A percentile compares a stretch with the other conserved stretches of the same genome.
These are phyloP conservation scores for Verticillium nonalfalfae DNA, from an alignment of 2,329 filamentous ascomycete genomes.

Conservation along the genomic window DNA sequence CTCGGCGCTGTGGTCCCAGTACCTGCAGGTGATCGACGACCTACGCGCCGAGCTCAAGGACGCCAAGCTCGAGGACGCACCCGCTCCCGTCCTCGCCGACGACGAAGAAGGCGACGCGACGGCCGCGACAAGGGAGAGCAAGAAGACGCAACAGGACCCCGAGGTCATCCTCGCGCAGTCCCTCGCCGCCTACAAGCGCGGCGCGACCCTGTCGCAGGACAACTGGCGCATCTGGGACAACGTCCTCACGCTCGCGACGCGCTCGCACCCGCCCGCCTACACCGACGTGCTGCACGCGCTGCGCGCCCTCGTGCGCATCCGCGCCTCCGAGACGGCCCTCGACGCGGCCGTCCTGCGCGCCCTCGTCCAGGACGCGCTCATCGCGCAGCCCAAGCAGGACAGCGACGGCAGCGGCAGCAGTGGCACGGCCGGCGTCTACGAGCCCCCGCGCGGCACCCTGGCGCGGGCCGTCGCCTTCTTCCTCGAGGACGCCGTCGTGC, in stretches of 20 bases:
- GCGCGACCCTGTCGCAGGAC: conserved; percentile 74
- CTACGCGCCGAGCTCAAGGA: conserved; percentile 15
- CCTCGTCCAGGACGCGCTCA: conserved; percentile 65
- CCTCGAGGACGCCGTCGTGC: conserved; percentile 67
- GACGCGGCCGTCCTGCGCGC: conserved; percentile 67
- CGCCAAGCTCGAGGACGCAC: conserved; percentile 8
- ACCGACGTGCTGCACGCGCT: conserved; percentile 71
- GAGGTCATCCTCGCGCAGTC: conserved; percentile 65
- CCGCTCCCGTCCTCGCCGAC: conserved; percentile 10
- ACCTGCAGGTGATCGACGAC: conserved; percentile 42
- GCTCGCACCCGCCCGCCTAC: conserved; percentile 68
- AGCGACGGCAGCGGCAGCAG: conserved; percentile 11
- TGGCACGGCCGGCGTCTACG: conserved; percentile 16
- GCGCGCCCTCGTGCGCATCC: conserved; percentile 68
- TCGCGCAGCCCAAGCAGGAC: conserved; percentile 26
- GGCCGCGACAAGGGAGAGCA: conserved; percentile 5
- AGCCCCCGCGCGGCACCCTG: conserved; percentile 50
- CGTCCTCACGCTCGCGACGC: conserved; percentile 78
- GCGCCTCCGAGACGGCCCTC: conserved; percentile 70
- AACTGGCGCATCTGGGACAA: conserved; percentile 97
- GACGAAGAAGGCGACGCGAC: conserved; percentile 3
- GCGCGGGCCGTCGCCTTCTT: conserved; percentile 62
- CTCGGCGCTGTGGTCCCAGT: conserved; percentile 69
- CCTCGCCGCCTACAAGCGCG: conserved; percentile 79
- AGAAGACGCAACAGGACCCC: conserved; percentile 34